Evolutionary conservation across 495 filamentous ascomycete species (phyloP), one percentile per base, ranked within the genome.

Genomic region (Cairneyella variabilis): DNA sequence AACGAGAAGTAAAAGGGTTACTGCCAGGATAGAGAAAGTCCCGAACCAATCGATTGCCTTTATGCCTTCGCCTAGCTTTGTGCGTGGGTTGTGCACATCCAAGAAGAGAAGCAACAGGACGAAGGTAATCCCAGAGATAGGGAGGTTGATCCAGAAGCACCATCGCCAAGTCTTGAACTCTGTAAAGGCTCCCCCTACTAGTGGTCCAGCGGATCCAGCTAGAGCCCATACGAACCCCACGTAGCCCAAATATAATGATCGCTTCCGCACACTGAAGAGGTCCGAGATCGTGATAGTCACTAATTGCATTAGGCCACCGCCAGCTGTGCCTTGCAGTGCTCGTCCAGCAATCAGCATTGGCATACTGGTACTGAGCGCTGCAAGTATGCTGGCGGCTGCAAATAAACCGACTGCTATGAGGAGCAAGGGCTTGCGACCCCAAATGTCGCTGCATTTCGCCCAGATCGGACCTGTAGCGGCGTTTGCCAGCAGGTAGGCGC

Each of bases 261-360:
- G 17, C 21, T 51, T 36, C 27, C 74, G 64, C 47, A 74, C 57
- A 52, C 71, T 67, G 48, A 75, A 69, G 22, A 77, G 60, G 70
- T 95, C 89, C 9, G 83, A 79, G 30, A 95, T 86, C 54, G 76
- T 77, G 58, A 93, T 88, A 60, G 90, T 88, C 26, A 82, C 81
- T 51, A 93, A 63, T 14, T 84, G 78, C 8, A 90, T 73, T 42
- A 90, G 73, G 1, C 89, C 89, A 56, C 89, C 89, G 42, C 85
- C 84, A 22, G 86, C 89, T 12, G 82, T 68, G 54, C 89, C 89
- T 64, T 93, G 89, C 36, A 93, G 68, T 0, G 82, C 79, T 65
- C 89, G 73, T 14, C 84, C 89, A 4, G 76, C 77, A 28, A 93
- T 75, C 22, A 91, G 72, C 79, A 89, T 88, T 34, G 76, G 69